Base-by-base conservation (phyloP, 768 basidiomycete genomes). In the Termitomyces sp. region DNA sequence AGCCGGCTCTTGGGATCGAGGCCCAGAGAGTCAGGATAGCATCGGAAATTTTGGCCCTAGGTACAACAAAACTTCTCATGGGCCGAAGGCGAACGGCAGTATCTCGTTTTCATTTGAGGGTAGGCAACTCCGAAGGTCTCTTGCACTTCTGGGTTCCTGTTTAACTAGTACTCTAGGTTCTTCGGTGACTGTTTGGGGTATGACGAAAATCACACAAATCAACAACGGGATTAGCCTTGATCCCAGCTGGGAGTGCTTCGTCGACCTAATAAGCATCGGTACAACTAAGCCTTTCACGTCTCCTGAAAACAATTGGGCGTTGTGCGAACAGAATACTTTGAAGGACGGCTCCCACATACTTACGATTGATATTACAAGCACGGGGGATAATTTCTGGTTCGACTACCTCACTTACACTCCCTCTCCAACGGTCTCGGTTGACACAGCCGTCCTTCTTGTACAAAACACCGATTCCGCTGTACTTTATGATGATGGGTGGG, bases 31-130 rank as follows among this genome's bases (percentile, higher is more conserved):
- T 24, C 64, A 69, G 34, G 69, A 73, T 45, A 36, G 46, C 0
- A n/a, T 65, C n/a, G 74, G 74, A 0, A 73, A 71, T 43, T 74
- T 59, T 61, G 75, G 74, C 0, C 66, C 71, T 5, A 58, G 71
- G 4, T 76, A 71, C 53, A 61, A 65, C 26, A 62, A 58, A 27
- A 72, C 72, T 10, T 55, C 69, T 22, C 71, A 73, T 57, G 71
- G 68, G 14, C 73, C 70, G 20, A 68, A 63, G 6, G 42, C 51
- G 2, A 64, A 65, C 50, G 69, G 63, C 5, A 72, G 67, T 56
- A 42, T 73, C 12, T 64, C 68, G 2, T 71, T 69, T 34, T 58
- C 61, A 6, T 74, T 74, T 59, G 58, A 57, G 57, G 74, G 73
- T 76, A 22, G 7, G 56, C 37, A 24, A n/a, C 4, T 6, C 6